Base-by-base conservation (phyloP, 2,329 filamentous ascomycete genomes). In the Paraphoma sp. region DNA sequence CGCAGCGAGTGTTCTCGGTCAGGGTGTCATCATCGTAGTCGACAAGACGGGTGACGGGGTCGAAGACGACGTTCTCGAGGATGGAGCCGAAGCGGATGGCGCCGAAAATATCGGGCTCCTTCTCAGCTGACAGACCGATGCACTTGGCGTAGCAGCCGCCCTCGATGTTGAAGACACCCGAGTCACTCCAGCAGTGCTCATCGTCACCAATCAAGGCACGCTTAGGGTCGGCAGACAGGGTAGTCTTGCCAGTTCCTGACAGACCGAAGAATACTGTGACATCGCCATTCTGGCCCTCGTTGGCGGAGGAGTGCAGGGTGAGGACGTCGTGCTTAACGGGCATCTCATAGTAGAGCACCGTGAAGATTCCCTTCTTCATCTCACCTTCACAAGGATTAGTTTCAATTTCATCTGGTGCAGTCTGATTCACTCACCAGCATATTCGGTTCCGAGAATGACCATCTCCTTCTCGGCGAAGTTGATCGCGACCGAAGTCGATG, bases 391-490 rank as follows among this genome's bases (percentile, higher is more conserved):
- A 23, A 5, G 23, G 23, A 23, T 23, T 23, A 23, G 23, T 23
- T 23, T 23, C 23, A 5, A 23, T 23, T 23, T 23, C 23, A 23
- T 23, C 5, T 23, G 23, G 23, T 23, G 23, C 23, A 23, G 23
- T 23, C 23, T 23, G 23, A 23, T 5, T 5, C 23, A 23, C 23
- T 69, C 57, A 73, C 94, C 94, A 55, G 95, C 95, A 76, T 99
- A 99, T 83, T 99, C 95, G 36, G 95, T 99, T 79, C 95, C 95
- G 55, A 99, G 89, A 78, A 99, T 99, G 69, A 99, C 95, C 95
- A 99, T 99, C 86, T 99, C 95, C 89, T 97, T 97, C 77, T 97
- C 93, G 76, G 90, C 91, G 73, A 99, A 99, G 88, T 99, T 99
- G 84, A 99, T 96, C 69, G 95, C 90, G 50, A 99, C 94, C 8